These are phyloP conservation scores for Sugiyamaella americana DNA, from an alignment of 805 yeast genomes.

Conservation along the genomic window DNA sequence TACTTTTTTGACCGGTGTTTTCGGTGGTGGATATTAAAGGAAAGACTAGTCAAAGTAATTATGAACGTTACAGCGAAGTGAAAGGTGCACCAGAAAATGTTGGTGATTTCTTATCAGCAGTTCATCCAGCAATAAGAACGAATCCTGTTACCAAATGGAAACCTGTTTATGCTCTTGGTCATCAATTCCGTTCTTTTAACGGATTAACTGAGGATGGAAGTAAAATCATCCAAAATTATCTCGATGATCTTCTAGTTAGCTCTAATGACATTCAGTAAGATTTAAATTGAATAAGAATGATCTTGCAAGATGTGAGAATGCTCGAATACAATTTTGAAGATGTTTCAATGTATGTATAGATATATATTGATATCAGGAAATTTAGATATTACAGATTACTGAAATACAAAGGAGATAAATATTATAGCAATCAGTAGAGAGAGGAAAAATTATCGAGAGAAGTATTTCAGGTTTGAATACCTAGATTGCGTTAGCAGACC, in stretches of 20 bases:
- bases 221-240: constrained; percentile 41
- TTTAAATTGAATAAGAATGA: constrained; percentile 58
- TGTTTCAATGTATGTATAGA: no score
- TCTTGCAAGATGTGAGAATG: constrained; percentile 76
- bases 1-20: constrained; percentile 18
- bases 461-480: no score
- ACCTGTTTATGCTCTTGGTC: constrained; percentile 47
- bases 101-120: constrained; percentile 22
- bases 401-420: no score
- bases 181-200: constrained; percentile 44
- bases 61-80: constrained; percentile 17
- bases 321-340: no score
- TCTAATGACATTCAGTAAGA: constrained; percentile 30
- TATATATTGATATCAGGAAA: no score
- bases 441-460: no score
- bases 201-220: constrained; percentile 50
- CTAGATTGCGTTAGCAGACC: no score
- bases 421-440: no score
- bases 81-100: constrained; percentile 28
- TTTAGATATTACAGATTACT: no score
- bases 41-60: constrained; percentile 46
- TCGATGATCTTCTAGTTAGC: constrained; percentile 44
- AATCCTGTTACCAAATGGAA: constrained; percentile 66
- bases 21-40: constrained; percentile 32
- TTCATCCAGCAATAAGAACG: constrained; percentile 56